Conservation (phyloP, 139 green algal species). For the Chlamydomonas sp. region DNA sequence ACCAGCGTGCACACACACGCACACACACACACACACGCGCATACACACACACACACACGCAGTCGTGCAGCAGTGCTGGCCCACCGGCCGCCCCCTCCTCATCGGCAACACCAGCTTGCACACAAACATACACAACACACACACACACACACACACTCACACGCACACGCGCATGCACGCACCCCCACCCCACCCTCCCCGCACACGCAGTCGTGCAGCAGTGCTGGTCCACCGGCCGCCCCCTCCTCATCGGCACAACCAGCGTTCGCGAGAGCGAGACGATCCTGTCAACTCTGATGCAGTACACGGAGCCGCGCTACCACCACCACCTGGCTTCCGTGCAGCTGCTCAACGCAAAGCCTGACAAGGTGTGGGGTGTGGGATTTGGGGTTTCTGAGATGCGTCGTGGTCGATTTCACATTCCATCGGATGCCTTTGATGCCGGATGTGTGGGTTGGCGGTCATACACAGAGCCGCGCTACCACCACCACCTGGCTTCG, state of each 20-base stretch:
- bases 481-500: neutral
- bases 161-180: no score
- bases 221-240: conserved; percentile 35
- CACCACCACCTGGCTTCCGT: neutral
- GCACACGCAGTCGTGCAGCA: conserved; percentile 1
- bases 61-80: no score
- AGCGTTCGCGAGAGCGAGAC: conserved; percentile 52
- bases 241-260: conserved; percentile 85
- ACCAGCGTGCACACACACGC: neutral
- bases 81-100: no score
- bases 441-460: no score
- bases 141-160: no score
- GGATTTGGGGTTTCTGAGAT: no score
- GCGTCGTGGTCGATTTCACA: no score
- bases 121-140: neutral
- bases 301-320: neutral
- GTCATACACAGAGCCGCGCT: neutral
- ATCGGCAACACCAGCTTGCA: no score
- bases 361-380: conserved; percentile 11
- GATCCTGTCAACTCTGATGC: conserved; percentile 26
- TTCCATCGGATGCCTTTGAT: no score
- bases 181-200: no score
- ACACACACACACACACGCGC: no score
- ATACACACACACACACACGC: no score
- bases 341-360: conserved; percentile 28